Base-by-base conservation (phyloP, 768 basidiomycete genomes). In the Tephrocybe sp. region DNA sequence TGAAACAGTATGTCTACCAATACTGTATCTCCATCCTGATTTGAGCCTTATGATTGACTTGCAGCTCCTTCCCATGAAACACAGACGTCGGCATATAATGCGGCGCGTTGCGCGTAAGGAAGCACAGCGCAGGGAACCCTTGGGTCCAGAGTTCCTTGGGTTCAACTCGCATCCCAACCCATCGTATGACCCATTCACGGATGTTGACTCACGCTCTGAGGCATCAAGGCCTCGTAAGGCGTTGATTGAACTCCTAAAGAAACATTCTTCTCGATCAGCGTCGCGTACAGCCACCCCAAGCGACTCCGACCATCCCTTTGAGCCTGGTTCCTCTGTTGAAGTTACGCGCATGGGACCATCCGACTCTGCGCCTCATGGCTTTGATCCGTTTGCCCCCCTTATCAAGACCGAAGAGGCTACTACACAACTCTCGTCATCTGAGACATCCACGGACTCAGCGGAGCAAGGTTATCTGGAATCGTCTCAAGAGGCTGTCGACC, bases 121-220 rank as follows among this genome's bases (percentile, higher is more conserved):
- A 20, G 37, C 40, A 3, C 28, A 40, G 30, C 37, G 18, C 12
- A 15, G 37, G 18, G 36, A 44, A 46, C 24, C 50, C 14, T 9
- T 47, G 20, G 54, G 26, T 6, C 43, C 40, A 12, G 40, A 51
- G 23, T 55, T 55, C 18, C 18, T 55, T 14, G 54, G 48, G 10
- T 48, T 55, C n/a, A 46, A 34, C 21, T 33, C 45, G 8, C 54
- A 15, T 15, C 49, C 45, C 11, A 38, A 50, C 24, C 40, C 54
- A 1, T 46, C 49, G 8, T 51, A 37, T 23, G 45, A 55, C 23
- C 54, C 54, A 8, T 55, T 51, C 34, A 37, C 25, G 9, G 45
- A 48, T 24, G 21, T 38, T 18, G 40, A 55, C 9, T 7, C 39
- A 25, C n/a, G 6, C 7, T 26, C n/a, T 21, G n/a, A 14, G 17